Evolutionary conservation across 1,284 basidiomycete genomes (phyloP), one percentile per base, ranked within the genome.

Genomic region (Ustilago crameri): DNA sequence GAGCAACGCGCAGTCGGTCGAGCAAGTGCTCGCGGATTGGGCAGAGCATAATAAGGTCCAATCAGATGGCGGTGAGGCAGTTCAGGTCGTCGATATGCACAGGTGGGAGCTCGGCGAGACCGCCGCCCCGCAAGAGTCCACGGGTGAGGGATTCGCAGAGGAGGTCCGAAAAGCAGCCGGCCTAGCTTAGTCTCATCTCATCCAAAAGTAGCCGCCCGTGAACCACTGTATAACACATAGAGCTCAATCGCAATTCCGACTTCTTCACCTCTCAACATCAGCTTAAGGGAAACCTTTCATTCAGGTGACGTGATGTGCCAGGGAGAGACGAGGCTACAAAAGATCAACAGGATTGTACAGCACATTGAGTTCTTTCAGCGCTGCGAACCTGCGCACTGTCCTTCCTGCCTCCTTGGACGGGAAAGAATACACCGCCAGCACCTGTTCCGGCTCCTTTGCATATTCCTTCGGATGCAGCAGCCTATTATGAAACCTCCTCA

Each of bases 11-110:
- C 86, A 34, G 90, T 93, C n/a, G 84, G 85, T 80, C 7, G 45
- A 53, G 48, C 85, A 88, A 8, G 90, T 89, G 0, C 84, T 96
- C 62, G 76, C 84, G 22, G 82, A 84, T n/a, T 96, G 93, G 93
- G 87, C 89, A 3, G 79, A 82, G 45, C 85, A 88, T 75, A 87
- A 87, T 46, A 88, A 87, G 0, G 75, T 90, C 52, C 5, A 41
- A 3, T 8, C 37, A 3, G 73, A 59, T 5, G 20, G 26, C 1
- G 23, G 9, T 2, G 52, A 62, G 3, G 60, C 72, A 3, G 67
- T 84, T 17, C 82, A 84, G 47, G 84, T 84, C 9, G 76, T 83
- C 9, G 86, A 84, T 26, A 74, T 85, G 55, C 67, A 74, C 27
- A 78, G 84, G 44, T 85, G 84, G 84, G 78, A 80, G 47, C 75